These are phyloP conservation scores for Parathielavia appendiculata DNA, from an alignment of 495 filamentous ascomycete genomes.

Conservation along the genomic window DNA sequence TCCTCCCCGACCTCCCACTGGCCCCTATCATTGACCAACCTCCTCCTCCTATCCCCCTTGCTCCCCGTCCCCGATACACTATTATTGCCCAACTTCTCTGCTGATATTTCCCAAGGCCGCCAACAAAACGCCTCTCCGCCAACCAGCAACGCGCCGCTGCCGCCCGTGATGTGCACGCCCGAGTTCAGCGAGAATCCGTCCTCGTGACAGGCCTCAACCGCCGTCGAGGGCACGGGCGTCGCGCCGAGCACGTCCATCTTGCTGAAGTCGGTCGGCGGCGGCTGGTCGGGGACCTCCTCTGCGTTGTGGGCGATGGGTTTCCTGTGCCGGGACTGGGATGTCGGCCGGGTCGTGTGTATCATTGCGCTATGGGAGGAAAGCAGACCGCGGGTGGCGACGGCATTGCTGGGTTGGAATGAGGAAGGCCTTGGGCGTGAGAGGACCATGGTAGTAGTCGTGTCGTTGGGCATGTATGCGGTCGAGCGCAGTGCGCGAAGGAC, in stretches of 20 bases:
- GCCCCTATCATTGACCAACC: slow-evolving; percentile 66
- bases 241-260: slow-evolving; percentile 73
- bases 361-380: not conserved
- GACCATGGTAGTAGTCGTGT: not conserved
- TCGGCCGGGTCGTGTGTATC: not conserved
- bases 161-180: slow-evolving; percentile 59
- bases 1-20: slow-evolving; percentile 70
- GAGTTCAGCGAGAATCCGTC: slow-evolving; percentile 81
- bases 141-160: slow-evolving; percentile 68
- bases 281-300: slow-evolving; percentile 20
- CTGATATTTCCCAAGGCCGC: slow-evolving; percentile 60
- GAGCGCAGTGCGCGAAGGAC: slow-evolving; percentile 10
- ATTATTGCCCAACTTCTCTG: slow-evolving; percentile 41
- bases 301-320: slow-evolving; percentile 23
- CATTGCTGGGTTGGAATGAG: not conserved
- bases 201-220: slow-evolving; percentile 69
- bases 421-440: not conserved
- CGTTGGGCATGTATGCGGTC: slow-evolving; percentile 5
- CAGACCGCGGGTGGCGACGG: not conserved
- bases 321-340: not conserved
- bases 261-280: slow-evolving; percentile 63
- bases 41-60: slow-evolving; percentile 23
- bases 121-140: slow-evolving; percentile 83
- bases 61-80: slow-evolving; percentile 34
- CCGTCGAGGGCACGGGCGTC: slow-evolving; percentile 68